Evolutionary conservation across 1,139 yeast genomes (phyloP).

Genomic region (Meyerozyma carpophila): DNA sequence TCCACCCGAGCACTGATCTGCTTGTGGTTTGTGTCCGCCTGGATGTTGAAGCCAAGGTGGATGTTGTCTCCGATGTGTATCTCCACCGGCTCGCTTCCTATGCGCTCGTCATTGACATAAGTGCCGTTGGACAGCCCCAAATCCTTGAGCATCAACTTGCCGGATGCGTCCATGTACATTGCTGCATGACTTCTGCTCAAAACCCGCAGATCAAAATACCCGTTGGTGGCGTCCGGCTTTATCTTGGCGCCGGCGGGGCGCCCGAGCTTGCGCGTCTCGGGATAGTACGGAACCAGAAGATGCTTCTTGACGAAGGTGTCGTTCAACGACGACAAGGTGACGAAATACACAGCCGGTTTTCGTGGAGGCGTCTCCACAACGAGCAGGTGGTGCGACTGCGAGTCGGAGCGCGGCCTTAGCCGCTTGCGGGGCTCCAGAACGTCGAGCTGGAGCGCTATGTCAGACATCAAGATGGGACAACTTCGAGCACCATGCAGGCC

Average conservation of each 20-base stretch:
- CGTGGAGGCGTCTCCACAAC: slow-evolving; percentile 16
- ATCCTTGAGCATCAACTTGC: slow-evolving; percentile 74
- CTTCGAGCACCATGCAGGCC: neutral
- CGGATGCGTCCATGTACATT: slow-evolving; percentile 64
- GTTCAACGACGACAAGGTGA: slow-evolving; percentile 70
- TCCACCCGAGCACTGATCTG: slow-evolving; percentile 81
- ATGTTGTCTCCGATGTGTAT: slow-evolving; percentile 71
- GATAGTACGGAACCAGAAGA: slow-evolving; percentile 71
- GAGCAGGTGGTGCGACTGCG: slow-evolving; percentile 16
- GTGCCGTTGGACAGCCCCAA: slow-evolving; percentile 93
- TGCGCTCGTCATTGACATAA: slow-evolving; percentile 70
- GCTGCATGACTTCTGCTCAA: slow-evolving; percentile 93
- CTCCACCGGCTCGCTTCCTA: slow-evolving; percentile 60
- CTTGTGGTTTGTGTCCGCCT: slow-evolving; percentile 74
- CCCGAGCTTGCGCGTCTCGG: slow-evolving; percentile 83
- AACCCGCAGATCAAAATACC: slow-evolving; percentile 91
- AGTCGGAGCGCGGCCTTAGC: slow-evolving; percentile 28
- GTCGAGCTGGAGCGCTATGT: slow-evolving; percentile 1
- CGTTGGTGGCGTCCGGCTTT: slow-evolving; percentile 75
- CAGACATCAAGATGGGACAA: neutral
- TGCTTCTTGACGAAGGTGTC: slow-evolving; percentile 80
- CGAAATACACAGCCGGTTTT: slow-evolving; percentile 41
- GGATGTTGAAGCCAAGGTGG: slow-evolving; percentile 89
- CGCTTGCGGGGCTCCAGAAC: slow-evolving; percentile 3
- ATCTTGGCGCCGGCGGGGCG: slow-evolving; percentile 76